Evolutionary conservation across 2,329 filamentous ascomycete genomes (phyloP).

Genomic region (Aspergillus hortae): DNA sequence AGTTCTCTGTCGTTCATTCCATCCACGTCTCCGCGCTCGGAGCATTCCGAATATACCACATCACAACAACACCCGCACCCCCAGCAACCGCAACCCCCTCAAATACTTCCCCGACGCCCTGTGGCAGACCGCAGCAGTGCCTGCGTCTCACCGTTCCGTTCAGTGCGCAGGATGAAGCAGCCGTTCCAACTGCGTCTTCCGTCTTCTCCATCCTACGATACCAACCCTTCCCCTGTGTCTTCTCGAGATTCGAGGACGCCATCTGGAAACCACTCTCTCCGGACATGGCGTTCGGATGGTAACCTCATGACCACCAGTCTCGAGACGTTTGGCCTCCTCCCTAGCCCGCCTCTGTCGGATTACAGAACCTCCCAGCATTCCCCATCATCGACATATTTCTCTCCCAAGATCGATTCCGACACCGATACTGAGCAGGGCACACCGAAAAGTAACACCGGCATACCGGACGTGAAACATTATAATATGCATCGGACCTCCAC

Average conservation of each 20-base stretch:
- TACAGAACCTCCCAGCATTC: slow-evolving; percentile 24
- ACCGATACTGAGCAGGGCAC: slow-evolving; percentile 12
- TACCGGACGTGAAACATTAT: slow-evolving; percentile 8
- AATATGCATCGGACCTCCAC: slow-evolving; percentile 15
- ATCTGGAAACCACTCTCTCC: slow-evolving; percentile 23
- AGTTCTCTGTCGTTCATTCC: slow-evolving; percentile 34
- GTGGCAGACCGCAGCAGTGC: slow-evolving; percentile 21
- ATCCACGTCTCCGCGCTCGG: slow-evolving; percentile 26
- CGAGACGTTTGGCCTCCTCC: slow-evolving; percentile 33
- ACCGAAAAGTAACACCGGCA: slow-evolving; percentile 8
- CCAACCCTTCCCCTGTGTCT: slow-evolving; percentile 11
- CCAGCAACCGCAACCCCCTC: neutral
- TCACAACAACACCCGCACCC: slow-evolving; percentile 12
- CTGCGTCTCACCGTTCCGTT: slow-evolving; percentile 36
- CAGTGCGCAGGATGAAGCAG: slow-evolving; percentile 38
- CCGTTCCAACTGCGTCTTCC: slow-evolving; percentile 37
- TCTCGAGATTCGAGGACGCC: slow-evolving; percentile 17
- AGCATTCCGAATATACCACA: slow-evolving; percentile 27
- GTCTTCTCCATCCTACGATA: slow-evolving; percentile 31
- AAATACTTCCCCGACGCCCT: slow-evolving; percentile 14
- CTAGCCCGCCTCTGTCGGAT: slow-evolving; percentile 37
- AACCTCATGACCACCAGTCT: slow-evolving; percentile 29
- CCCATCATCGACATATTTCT: slow-evolving; percentile 26
- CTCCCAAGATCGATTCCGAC: slow-evolving; percentile 17
- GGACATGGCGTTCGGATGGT: slow-evolving; percentile 36